Evolutionary conservation across 1,139 yeast genomes (phyloP).

Genomic region (Saccharomyces hybrid): DNA sequence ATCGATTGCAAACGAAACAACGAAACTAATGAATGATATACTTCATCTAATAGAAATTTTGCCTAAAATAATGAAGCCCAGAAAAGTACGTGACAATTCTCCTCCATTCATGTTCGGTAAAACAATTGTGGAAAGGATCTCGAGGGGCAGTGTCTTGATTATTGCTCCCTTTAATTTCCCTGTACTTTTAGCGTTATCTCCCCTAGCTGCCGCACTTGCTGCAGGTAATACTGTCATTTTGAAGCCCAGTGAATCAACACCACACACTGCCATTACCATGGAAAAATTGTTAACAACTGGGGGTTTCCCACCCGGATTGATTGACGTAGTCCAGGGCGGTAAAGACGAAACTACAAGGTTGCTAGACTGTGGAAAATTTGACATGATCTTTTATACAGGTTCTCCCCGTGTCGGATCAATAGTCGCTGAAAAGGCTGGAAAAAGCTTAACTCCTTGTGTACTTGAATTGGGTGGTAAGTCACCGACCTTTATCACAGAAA

Average conservation of each 20-base stretch:
- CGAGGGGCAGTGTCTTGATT: conserved; percentile 69
- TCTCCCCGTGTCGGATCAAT: conserved; percentile 67
- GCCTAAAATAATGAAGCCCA: conserved; percentile 55
- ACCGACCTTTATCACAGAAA: conserved; percentile 63
- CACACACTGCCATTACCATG: conserved; percentile 50
- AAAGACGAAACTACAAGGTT: conserved; percentile 61
- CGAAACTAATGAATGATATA: conserved; percentile 47
- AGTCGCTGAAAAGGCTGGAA: conserved; percentile 75
- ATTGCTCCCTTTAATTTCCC: conserved; percentile 91
- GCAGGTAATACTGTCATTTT: conserved; percentile 79
- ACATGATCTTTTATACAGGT: conserved; percentile 85
- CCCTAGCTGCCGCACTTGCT: conserved; percentile 75
- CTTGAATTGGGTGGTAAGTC: conserved; percentile 93
- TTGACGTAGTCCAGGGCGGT: conserved; percentile 67
- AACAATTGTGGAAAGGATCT: conserved; percentile 52
- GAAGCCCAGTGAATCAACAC: conserved; percentile 74
- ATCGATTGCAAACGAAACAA: conserved; percentile 50
- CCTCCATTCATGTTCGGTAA: conserved; percentile 40
- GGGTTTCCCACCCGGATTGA: conserved; percentile 45
- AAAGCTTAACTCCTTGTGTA: conserved; percentile 69
- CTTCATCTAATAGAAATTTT: conserved; percentile 52
- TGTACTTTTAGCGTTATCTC: conserved; percentile 50
- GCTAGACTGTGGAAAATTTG: conserved; percentile 54
- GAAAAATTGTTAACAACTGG: conserved; percentile 48
- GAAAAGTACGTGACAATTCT: conserved; percentile 40